phyloP scores from a whole-genome alignment of 257 asterid genomes.

The Scutellaria baicalensis region DNA sequence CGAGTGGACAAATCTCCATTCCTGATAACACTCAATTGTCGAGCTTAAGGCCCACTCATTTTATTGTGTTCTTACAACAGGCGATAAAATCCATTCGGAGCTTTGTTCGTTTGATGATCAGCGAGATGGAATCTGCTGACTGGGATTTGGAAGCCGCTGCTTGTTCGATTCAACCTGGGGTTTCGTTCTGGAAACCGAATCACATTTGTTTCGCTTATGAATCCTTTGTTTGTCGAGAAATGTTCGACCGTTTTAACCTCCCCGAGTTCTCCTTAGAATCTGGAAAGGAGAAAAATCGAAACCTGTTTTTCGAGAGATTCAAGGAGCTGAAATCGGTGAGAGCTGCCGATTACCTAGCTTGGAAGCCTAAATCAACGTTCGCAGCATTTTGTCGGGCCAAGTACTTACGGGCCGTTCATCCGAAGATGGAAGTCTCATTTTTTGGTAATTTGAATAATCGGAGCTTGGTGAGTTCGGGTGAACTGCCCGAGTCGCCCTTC shows the following conservation, averaged over 20 bases:
- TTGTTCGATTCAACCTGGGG: slow-evolving; percentile 44
- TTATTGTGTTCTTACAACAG: slow-evolving; percentile 31
- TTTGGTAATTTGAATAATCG: slow-evolving; percentile 51
- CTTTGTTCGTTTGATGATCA: slow-evolving; percentile 48
- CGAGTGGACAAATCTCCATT: slow-evolving; percentile 36
- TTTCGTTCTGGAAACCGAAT: slow-evolving; percentile 38
- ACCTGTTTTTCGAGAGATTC: slow-evolving; percentile 40
- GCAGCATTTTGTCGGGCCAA: slow-evolving; percentile 52
- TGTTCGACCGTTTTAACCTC: slow-evolving; percentile 62
- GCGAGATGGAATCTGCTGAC: slow-evolving; percentile 57
- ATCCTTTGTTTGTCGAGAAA: slow-evolving; percentile 59
- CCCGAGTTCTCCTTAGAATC: slow-evolving; percentile 36
- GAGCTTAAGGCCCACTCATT: slow-evolving; percentile 45
- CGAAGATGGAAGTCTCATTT: slow-evolving; percentile 60
- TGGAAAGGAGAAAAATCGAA: slow-evolving; percentile 15
- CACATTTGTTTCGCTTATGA: slow-evolving; percentile 63
- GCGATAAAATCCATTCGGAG: slow-evolving; percentile 48
- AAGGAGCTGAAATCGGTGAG: slow-evolving; percentile 45
- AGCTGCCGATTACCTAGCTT: slow-evolving; percentile 46
- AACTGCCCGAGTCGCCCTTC: slow-evolving; percentile 48
- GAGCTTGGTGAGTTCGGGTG: slow-evolving; percentile 40
- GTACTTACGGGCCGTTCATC: slow-evolving; percentile 46
- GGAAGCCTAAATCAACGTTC: slow-evolving; percentile 73
- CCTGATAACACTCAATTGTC: slow-evolving; percentile 31
- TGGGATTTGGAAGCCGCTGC: slow-evolving; percentile 82